These are phyloP conservation scores for Trichoderma parareesei DNA, from an alignment of 495 filamentous ascomycete species.

Conservation along the genomic window DNA sequence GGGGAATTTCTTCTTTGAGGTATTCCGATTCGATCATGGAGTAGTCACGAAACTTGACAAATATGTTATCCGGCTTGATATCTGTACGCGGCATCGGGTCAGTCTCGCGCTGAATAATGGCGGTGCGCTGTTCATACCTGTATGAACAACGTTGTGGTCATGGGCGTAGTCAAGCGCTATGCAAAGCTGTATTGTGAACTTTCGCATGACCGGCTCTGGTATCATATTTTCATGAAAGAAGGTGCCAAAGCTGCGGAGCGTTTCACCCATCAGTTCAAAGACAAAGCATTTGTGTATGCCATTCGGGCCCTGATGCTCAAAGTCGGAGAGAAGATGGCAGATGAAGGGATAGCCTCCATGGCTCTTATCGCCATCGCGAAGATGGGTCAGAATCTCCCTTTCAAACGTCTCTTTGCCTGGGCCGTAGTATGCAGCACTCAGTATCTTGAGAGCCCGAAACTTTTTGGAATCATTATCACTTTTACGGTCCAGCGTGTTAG, in stretches of 20 bases:
- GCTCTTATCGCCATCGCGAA: not conserved
- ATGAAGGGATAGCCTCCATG: not conserved
- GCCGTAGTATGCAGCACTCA: not conserved
- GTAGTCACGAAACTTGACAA: not conserved
- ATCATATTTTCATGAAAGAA: not conserved
- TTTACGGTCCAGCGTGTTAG: too few relatives aligned
- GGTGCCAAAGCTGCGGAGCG: not conserved
- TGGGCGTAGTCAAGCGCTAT: not conserved
- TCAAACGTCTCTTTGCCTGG: not conserved
- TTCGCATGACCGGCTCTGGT: not conserved
- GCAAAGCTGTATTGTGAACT: not conserved
- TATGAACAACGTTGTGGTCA: not conserved
- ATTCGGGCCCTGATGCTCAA: not conserved
- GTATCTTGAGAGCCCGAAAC: not conserved
- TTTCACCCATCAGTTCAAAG: not conserved
- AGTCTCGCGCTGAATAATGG: not conserved
- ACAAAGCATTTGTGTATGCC: not conserved
- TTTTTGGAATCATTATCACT: too few relatives aligned
- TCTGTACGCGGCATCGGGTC: not conserved
- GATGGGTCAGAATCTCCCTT: not conserved
- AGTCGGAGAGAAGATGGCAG: not conserved
- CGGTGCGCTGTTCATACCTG: not conserved
- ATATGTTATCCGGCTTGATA: not conserved
- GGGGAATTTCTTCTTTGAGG: not conserved
- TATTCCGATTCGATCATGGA: not conserved